A percentile compares a stretch with the other conserved stretches of the same genome.
Conservation (phyloP, 345 rosid species). For the Hypericum androsaemum region DNA sequence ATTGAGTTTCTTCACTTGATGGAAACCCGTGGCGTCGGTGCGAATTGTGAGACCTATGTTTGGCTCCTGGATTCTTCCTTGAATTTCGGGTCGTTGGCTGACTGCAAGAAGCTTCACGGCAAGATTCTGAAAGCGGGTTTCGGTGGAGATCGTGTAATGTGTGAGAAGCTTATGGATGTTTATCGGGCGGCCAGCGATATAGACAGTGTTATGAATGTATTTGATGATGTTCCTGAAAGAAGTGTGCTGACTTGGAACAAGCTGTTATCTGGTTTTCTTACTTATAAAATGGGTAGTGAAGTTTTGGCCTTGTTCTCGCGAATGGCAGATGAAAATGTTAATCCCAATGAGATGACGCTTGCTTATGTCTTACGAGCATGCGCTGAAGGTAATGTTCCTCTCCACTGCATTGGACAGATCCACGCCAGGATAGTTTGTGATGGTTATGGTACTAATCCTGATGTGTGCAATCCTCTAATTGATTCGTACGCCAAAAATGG, state of each 20-base stretch:
- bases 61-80: conserved; percentile 1
- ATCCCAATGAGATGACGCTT: conserved; percentile 39
- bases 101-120: conserved; percentile 46
- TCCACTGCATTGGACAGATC: conserved; percentile 40
- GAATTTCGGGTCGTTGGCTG: conserved; percentile 12
- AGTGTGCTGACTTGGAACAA: conserved; percentile 42
- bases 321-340: conserved; percentile 36
- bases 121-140: conserved; percentile 55
- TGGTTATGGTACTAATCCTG: conserved; percentile 38
- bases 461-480: conserved; percentile 57
- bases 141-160: conserved; percentile 25
- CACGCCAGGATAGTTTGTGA: conserved; percentile 53
- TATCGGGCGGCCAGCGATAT: conserved; percentile 34
- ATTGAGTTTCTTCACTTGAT: background rate
- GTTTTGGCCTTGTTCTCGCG: conserved; percentile 27
- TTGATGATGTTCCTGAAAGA: conserved; percentile 63
- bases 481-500: conserved; percentile 62
- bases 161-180: conserved; percentile 39
- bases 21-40: background rate
- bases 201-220: conserved; percentile 35
- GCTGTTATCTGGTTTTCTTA: conserved; percentile 34
- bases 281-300: conserved; percentile 23
- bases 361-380: conserved; percentile 40
- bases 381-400: conserved; percentile 19
- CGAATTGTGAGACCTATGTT: conserved; percentile 2